Base-by-base conservation (phyloP, 208 protist genomes). In the Leishmania aethiopica region DNA sequence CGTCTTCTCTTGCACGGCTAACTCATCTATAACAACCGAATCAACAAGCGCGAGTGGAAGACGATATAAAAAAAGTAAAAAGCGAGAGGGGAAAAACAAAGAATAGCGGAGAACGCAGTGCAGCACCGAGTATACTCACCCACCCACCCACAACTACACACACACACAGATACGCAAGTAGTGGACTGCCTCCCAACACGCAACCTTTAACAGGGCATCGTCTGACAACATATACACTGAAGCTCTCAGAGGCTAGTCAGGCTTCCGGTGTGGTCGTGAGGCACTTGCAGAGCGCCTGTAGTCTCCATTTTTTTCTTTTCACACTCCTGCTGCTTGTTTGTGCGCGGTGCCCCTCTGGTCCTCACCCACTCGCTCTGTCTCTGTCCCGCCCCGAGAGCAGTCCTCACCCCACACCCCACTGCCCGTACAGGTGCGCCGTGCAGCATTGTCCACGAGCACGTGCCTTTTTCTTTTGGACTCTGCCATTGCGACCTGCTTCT, bases 401-500 rank as follows among this genome's bases (percentile, higher is more conserved):
- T 32, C 28, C 8, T 13, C 28, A 6, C 55, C 59, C 28, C 59
- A 25, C 28, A 32, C 59, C 28, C 28, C 28, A 35, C 28, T 64
- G 28, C 28, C 28, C 7, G 28, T 64, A 64, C 59, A 64, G 28
- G 59, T 17, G 19, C 15, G 59, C 28, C 0, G 59, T 51, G 77
- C 66, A 47, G n/a, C 57, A 28, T 10, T 22, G 47, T 2, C 35
- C 49, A 22, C 42, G 32, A 40, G n/a, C 28, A 17, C 28, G 28
- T 42, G 15, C 28, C 28, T 15, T 66, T 75, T 72, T 59, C 72
- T 51, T 72, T 77, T 75, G 53, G 10, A 37, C 57, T 25, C 45
- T 15, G 76, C 42, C 69, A 81, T 77, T 70, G 60, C 81, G 55
- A 78, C 82, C 55, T 45, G 28, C 72, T 84, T 79, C 62, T 71